A percentile compares a stretch with the other conserved stretches of the same genome.
phyloP scores from a whole-genome alignment of 2,329 filamentous ascomycete genomes.

The Aspergillus sojae region DNA sequence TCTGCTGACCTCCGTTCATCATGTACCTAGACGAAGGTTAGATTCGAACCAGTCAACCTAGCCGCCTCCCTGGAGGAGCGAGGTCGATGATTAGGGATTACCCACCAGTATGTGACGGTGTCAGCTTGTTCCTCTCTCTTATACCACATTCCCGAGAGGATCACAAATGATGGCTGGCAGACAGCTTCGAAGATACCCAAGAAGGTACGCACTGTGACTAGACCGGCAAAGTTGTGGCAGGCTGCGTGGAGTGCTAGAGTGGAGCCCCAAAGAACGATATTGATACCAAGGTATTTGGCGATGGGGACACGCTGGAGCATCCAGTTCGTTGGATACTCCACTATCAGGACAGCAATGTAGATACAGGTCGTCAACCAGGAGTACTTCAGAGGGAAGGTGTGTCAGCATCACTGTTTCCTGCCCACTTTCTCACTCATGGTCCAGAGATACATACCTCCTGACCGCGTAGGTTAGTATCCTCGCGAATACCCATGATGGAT shows the following conservation, averaged over 20 bases:
- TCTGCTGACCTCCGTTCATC: constrained; percentile 76
- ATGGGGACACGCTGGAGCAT: constrained; percentile 66
- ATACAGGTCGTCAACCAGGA: constrained; percentile 75
- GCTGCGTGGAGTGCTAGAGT: constrained; percentile 64
- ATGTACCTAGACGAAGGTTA: constrained; percentile 54
- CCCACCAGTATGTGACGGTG: constrained; percentile 68
- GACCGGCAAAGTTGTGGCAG: constrained; percentile 61
- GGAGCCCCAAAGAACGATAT: constrained; percentile 66
- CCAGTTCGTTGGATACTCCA: constrained; percentile 73
- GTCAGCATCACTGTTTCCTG: not conserved
- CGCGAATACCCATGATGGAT: constrained; percentile 44
- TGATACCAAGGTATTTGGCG: constrained; percentile 66
- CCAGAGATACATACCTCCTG: constrained; percentile 34
- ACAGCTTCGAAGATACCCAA: constrained; percentile 72
- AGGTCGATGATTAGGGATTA: not conserved
- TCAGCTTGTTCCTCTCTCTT: constrained; percentile 67
- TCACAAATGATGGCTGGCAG: constrained; percentile 68
- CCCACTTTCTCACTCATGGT: not conserved
- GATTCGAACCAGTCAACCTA: not conserved
- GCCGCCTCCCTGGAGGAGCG: not conserved
- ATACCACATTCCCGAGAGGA: constrained; percentile 73
- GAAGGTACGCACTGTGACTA: constrained; percentile 64
- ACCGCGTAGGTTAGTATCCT: constrained; percentile 51
- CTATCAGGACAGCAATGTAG: constrained; percentile 70
- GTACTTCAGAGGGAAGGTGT: constrained; percentile 51